These are phyloP conservation scores for Eucalyptus victrix DNA, from an alignment of 345 rosid species.

Conservation along the genomic window DNA sequence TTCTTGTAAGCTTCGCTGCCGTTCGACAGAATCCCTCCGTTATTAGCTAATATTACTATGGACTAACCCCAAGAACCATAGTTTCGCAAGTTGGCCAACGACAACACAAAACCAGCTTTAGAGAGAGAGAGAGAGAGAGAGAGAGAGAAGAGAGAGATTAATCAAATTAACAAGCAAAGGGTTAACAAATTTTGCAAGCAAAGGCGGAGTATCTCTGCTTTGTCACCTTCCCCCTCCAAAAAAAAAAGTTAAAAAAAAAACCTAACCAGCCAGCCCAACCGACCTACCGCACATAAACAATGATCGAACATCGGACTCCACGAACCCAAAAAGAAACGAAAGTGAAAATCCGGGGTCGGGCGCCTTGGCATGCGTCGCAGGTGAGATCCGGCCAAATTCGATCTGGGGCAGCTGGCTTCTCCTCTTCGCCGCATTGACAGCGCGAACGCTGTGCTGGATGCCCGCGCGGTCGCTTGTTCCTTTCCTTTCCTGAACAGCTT, in stretches of 20 bases:
- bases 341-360: background rate
- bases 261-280: background rate
- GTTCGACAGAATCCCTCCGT: rapidly evolving
- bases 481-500: background rate
- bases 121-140: background rate
- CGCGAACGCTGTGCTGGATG: background rate
- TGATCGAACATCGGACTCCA: background rate
- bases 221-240: background rate
- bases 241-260: background rate
- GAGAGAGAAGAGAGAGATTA: background rate
- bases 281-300: background rate
- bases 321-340: background rate
- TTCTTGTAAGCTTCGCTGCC: rapidly evolving
- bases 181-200: background rate
- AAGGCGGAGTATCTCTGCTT: background rate
- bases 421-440: background rate
- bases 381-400: background rate
- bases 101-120: background rate
- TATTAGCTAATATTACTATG: background rate
- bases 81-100: background rate
- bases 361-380: background rate
- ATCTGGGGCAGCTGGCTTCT: background rate
- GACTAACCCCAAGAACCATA: background rate
- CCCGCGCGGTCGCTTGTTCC: background rate
- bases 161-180: background rate